Conservation (phyloP, 805 yeast genomes). For the Ogataea nonfermentans region DNA sequence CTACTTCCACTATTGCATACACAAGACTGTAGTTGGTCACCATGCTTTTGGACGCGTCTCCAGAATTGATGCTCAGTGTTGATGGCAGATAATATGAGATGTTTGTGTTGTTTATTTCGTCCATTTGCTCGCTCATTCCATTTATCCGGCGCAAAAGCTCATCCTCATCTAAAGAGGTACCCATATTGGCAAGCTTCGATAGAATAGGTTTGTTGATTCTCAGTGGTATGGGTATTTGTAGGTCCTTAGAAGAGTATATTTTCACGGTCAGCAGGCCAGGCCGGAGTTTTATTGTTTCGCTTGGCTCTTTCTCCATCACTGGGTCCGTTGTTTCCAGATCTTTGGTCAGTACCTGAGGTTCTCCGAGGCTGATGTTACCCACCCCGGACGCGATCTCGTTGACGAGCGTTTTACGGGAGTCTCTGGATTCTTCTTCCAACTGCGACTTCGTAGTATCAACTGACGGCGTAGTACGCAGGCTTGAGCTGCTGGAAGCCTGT, state of each 20-base stretch:
- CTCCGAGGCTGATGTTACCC: conserved; percentile 11
- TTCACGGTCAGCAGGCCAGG: conserved; percentile 81
- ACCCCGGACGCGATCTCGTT: conserved; percentile 17
- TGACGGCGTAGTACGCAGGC: conserved; percentile 13
- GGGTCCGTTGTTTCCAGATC: conserved; percentile 35
- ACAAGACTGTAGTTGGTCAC: conserved; percentile 47
- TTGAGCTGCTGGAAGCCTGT: conserved; percentile 15
- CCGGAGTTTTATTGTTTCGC: conserved; percentile 21
- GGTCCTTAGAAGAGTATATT: conserved; percentile 65
- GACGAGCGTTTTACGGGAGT: conserved; percentile 25
- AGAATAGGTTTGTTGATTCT: conserved; percentile 62
- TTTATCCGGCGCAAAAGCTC: conserved; percentile 35
- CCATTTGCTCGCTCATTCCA: conserved; percentile 27
- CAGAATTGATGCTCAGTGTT: conserved; percentile 31
- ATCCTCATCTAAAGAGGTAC: conserved; percentile 38
- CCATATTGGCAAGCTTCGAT: conserved; percentile 63
- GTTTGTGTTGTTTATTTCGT: conserved; percentile 28
- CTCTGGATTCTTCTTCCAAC: conserved; percentile 16
- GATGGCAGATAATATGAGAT: conserved; percentile 45
- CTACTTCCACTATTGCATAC: conserved; percentile 88
- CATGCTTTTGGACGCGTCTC: conserved; percentile 61
- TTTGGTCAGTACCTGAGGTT: conserved; percentile 26
- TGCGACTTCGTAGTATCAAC: conserved; percentile 14
- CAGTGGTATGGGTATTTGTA: conserved; percentile 68
- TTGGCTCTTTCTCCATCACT: conserved; percentile 27